phyloP scores from a whole-genome alignment of 108 stramenopile species.

The Nitzschia inconspicua region DNA sequence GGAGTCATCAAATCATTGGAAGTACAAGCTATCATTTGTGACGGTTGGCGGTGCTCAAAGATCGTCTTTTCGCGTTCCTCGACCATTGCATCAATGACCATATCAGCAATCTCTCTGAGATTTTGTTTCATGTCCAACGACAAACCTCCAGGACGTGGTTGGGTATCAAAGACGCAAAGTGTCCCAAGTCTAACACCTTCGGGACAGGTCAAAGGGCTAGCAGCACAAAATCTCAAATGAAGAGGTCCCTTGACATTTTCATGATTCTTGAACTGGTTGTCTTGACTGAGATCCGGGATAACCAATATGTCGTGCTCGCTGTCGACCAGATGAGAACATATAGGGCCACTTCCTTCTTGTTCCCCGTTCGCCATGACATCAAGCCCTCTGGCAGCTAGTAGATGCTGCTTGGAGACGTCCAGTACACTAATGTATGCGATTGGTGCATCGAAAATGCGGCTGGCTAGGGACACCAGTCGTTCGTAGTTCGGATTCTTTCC shows the following conservation, averaged over 20 bases:
- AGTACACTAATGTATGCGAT: conserved; percentile 58
- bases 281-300: conserved; percentile 56
- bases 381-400: conserved; percentile 54
- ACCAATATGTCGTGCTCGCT: conserved; percentile 45
- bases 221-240: conserved; percentile 81
- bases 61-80: conserved; percentile 21
- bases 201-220: conserved; percentile 43
- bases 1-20: conserved; percentile 80
- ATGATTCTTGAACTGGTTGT: conserved; percentile 66
- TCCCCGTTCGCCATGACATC: conserved; percentile 37
- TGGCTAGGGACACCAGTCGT: conserved; percentile 19
- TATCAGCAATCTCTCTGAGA: conserved; percentile 53
- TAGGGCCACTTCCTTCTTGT: conserved; percentile 57
- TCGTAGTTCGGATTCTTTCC: conserved; percentile 22
- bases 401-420: conserved; percentile 62
- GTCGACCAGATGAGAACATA: conserved; percentile 67
- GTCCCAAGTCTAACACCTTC: conserved; percentile 71
- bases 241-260: conserved; percentile 56
- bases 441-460: conserved; percentile 54
- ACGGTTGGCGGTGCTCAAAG: conserved; percentile 13
- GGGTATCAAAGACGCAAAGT: conserved; percentile 73
- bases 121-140: conserved; percentile 57
- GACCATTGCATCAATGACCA: conserved; percentile 42
- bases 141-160: conserved; percentile 50
- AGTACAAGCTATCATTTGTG: conserved; percentile 44